Evolutionary conservation across 768 basidiomycete genomes (phyloP), one percentile per base, ranked within the genome.

Genomic region (Amanita exitialis): DNA sequence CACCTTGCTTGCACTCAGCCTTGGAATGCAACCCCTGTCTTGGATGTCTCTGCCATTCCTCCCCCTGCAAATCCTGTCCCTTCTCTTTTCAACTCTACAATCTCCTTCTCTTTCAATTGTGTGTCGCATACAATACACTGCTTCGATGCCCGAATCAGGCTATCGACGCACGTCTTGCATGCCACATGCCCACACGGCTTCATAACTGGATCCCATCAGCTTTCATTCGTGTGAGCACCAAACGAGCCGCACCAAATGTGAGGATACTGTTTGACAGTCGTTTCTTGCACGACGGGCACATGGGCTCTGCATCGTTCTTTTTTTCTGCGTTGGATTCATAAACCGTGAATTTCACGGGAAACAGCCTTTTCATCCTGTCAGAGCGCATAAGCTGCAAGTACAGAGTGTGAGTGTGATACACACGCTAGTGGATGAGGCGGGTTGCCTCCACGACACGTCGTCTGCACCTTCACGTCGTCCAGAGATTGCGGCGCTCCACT

Each of bases 21-120:
- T 62, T 94, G 90, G 71, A 97, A 95, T 0, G 90, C 85, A 10
- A 90, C 68, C 1, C 90, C 91, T 25, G 71, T 72, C 63, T 79
- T 85, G 34, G 79, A 82, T 0, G 87, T 86, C 67, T 95, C 90
- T n/a, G 92, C 90, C 57, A 91, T 66, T 5, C 94, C 94, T n/a
- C 94, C 93, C 48, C 89, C 87, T 6, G 94, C 92, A 61, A 89
- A 97, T 0, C 94, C 93, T 8, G 94, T 97, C 21, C 90, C 96
- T 77, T 99, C 96, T 54, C 94, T 78, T 61, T 83, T 83, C 36
- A 98, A 64, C 61, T 90, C 84, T 43, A 96, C 77, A 23, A 92
- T 77, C 47, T 92, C 90, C 58, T 78, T 77, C 28, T 84, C 80
- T 41, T 69, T 72, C 20, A 91, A 60, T 55, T 62, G 59, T 13